Base-by-base conservation (phyloP, 768 basidiomycete species). In the Pleurotus eryngii region DNA sequence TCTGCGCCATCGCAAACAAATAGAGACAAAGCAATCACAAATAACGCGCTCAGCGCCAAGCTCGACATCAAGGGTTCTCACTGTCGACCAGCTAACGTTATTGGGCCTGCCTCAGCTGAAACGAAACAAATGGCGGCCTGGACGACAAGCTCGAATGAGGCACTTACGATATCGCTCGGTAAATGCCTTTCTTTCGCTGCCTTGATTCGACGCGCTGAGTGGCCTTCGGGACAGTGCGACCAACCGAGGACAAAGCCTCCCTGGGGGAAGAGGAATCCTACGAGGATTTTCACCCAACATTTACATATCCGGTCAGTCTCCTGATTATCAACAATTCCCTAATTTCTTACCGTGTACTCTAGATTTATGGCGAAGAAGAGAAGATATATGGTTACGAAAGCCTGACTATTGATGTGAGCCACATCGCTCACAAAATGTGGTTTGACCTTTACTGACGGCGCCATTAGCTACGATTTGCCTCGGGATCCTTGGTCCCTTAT, bases 281-380 rank as follows among this genome's bases (percentile, higher is more conserved):
- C 58, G 80, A 83, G 59, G 74, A 77, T 17, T 98, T 97, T 72
- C 81, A 89, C 59, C 96, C 96, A 2, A 74, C 78, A 3, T 99
- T 98, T 75, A 98, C 96, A 0, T 99, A 99, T 73, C 95, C 96
- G 4, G 92, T 92, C 64, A 53, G 86, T 68, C 35, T 42, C n/a
- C n/a, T 56, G 46, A 9, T 39, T 35, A n/a, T 26, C n/a, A 22
- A 46, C 38, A 42, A 30, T 48, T 45, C 20, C n/a, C 5, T 51
- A 53, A 43, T 54, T 14, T 43, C 20, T 27, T 11, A 37, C 22
- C 30, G 3, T 26, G 42, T 42, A 24, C 8, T 43, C 4, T 58
- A 93, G 91, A 95, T 99, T 65, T 98, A 86, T 67, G 96, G 96
- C 53, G 93, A 98, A 65, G 90, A 96, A 54, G 95, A 99, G 74